Evolutionary conservation across 2,329 filamentous ascomycete genomes (phyloP), one percentile per base, ranked within the genome.

Genomic region (Aureobasidium sp.): DNA sequence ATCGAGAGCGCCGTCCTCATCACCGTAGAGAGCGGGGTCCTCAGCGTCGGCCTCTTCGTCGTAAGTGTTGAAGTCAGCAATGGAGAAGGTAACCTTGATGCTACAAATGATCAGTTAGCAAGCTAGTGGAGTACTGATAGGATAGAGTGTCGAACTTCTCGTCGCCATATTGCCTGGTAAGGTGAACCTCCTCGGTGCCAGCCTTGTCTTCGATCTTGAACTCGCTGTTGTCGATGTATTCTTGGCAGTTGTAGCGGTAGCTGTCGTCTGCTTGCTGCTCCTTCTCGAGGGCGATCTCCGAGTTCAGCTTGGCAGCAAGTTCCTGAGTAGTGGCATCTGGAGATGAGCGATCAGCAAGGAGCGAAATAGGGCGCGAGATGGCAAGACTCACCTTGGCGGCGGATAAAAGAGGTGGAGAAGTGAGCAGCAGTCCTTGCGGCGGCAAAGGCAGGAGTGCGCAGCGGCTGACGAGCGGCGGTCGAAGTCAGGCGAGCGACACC

Each of bases 141-240:
- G 3, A 27, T 36, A 13, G 26, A 10, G 3, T 17, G 48, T 76
- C 86, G 77, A 77, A 94, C 91, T 87, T 90, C 81, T 99, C 94
- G 66, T 96, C 87, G 70, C 89, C 89, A 71, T 90, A 93, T 67
- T 84, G 87, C 71, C 92, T 88, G 64, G 86, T 88, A 67, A 99
- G 82, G 71, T 88, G 82, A 68, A 99, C 89, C 69, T 96, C 91
- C 79, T 97, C 90, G 75, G 91, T 84, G 65, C 94, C 94, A 32
- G 87, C 82, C 36, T 82, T 85, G 76, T 99, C 94, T 71, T 90
- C 81, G 65, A 87, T 74, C 78, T 84, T 64, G 76, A 91, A 99
- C 44, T 87, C 84, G 72, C 87, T 87, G 78, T 90, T 93, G 72
- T 93, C 86, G 52, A 97, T 78, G 77, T 95, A 97, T 74, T 94